Evolutionary conservation across 148 eudicot genomes (phyloP).

Genomic region (Limonium bicolor): DNA sequence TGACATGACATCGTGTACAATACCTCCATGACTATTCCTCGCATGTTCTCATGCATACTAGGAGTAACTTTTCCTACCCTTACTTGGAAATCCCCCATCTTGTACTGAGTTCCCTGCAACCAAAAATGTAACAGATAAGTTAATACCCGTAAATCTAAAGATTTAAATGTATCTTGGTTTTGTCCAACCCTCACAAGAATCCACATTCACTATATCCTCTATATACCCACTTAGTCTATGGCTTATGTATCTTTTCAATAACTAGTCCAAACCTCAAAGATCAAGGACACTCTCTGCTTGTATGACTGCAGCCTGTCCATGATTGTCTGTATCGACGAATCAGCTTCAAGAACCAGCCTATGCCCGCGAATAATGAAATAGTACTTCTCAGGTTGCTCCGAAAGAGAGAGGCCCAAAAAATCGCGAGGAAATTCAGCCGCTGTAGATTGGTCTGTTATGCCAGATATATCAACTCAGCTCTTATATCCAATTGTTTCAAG

Average conservation of each 20-base stretch:
- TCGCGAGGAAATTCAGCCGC: constrained; percentile 64
- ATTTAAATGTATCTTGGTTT: too few species aligned
- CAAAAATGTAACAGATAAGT: too few species aligned
- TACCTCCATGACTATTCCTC: constrained; percentile 99
- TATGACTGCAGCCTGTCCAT: constrained; percentile 95
- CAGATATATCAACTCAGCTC: too few species aligned
- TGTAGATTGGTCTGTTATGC: constrained; percentile 39
- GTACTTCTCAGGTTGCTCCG: constrained; percentile 73
- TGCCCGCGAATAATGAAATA: constrained; percentile 70
- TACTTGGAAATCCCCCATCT: constrained; percentile 86
- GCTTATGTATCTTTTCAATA: too few species aligned
- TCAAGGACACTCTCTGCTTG: constrained; percentile 65
- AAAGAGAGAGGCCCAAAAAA: constrained; percentile 54
- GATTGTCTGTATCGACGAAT: constrained; percentile 56
- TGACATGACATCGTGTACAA: background rate
- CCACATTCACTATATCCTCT: too few species aligned
- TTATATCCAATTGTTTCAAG: too few species aligned
- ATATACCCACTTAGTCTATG: too few species aligned
- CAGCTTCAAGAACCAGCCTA: constrained; percentile 70
- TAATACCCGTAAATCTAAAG: too few species aligned
- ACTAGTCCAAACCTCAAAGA: constrained; percentile 78
- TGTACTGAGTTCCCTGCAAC: constrained; percentile 80
- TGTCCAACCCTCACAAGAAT: too few species aligned
- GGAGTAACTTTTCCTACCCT: constrained; percentile 90
- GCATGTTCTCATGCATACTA: constrained; percentile 54